Conservation (phyloP, 768 basidiomycete species). For the Polyporus arcularius region DNA sequence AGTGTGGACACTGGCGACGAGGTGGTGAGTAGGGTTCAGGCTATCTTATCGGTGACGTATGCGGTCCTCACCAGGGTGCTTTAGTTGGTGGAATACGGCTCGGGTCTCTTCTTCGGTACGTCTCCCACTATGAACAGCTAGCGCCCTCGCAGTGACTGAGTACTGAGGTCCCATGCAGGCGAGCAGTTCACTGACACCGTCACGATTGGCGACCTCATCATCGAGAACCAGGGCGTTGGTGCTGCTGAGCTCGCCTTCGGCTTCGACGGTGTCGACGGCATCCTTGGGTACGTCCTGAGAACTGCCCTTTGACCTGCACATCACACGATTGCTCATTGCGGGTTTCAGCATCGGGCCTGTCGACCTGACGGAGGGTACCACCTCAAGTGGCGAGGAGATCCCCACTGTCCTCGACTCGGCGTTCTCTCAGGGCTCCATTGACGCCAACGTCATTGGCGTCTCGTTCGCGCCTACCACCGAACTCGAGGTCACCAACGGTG, state of each 20-base stretch:
- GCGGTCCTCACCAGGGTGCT: background rate
- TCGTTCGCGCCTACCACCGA: constrained; percentile 37
- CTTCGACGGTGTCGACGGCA: constrained; percentile 54
- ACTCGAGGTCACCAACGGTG: constrained; percentile 32
- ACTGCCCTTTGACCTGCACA: background rate
- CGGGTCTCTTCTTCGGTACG: constrained; percentile 12
- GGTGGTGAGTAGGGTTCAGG: constrained; percentile 15
- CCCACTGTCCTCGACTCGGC: constrained; percentile 45
- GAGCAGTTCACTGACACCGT: constrained; percentile 49
- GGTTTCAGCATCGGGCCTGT: constrained; percentile 46
- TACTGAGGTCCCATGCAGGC: constrained; percentile 1
- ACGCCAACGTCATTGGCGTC: constrained; percentile 29
- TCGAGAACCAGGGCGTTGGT: constrained; percentile 62
- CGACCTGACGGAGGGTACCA: constrained; percentile 46
- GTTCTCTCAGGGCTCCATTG: constrained; percentile 30
- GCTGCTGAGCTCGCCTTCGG: constrained; percentile 50
- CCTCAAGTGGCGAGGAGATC: background rate
- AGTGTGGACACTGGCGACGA: constrained; percentile 21
- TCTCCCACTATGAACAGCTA: background rate
- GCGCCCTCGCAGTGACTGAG: background rate
- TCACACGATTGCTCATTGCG: background rate
- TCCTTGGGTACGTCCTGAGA: constrained; percentile 49
- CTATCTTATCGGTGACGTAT: background rate
- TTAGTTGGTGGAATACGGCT: constrained; percentile 14
- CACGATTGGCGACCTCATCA: constrained; percentile 49